Conservation (phyloP, 1,284 basidiomycete species). For the Amylostereum areolatum region DNA sequence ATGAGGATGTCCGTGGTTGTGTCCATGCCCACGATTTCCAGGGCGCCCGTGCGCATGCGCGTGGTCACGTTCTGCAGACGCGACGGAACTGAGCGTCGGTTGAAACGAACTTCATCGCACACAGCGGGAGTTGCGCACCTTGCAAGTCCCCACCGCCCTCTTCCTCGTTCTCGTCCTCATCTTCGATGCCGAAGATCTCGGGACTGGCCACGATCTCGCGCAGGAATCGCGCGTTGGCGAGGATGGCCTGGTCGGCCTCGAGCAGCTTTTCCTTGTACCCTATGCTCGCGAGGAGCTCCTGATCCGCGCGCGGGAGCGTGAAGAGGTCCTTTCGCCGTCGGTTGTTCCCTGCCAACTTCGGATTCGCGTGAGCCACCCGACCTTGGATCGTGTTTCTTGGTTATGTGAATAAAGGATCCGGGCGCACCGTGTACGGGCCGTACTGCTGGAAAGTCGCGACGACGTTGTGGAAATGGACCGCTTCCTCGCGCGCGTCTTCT, state of each 20-base stretch:
- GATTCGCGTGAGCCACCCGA: too few species aligned
- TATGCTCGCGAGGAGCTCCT: constrained; percentile 49
- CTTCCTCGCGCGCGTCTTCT: constrained; percentile 39
- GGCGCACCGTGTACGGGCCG: constrained; percentile 51
- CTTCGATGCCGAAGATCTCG: constrained; percentile 63
- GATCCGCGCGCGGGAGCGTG: constrained; percentile 53
- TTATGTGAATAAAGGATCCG: too few species aligned
- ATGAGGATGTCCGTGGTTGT: neutral
- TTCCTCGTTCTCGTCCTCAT: constrained; percentile 26
- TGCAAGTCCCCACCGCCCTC: constrained; percentile 14
- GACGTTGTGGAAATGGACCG: constrained; percentile 61
- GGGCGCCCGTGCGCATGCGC: neutral
- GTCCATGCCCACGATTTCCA: neutral
- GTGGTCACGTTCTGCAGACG: constrained; percentile 8
- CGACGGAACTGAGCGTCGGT: constrained; percentile 18
- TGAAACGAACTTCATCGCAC: too few species aligned
- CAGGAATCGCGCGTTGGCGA: constrained; percentile 65
- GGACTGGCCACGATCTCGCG: constrained; percentile 60
- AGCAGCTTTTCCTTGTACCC: constrained; percentile 67
- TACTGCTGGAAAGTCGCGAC: constrained; percentile 64
- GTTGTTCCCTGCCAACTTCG: constrained; percentile 68
- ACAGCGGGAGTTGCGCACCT: constrained; percentile 7
- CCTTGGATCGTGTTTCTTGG: too few species aligned
- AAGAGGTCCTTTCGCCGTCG: constrained; percentile 69
- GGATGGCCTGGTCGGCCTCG: constrained; percentile 63